Percentiles rank a stretch among this genome's conserved stretches.
Conservation (phyloP, 2,329 filamentous ascomycete genomes). For the Paecilomyces fulvus region DNA sequence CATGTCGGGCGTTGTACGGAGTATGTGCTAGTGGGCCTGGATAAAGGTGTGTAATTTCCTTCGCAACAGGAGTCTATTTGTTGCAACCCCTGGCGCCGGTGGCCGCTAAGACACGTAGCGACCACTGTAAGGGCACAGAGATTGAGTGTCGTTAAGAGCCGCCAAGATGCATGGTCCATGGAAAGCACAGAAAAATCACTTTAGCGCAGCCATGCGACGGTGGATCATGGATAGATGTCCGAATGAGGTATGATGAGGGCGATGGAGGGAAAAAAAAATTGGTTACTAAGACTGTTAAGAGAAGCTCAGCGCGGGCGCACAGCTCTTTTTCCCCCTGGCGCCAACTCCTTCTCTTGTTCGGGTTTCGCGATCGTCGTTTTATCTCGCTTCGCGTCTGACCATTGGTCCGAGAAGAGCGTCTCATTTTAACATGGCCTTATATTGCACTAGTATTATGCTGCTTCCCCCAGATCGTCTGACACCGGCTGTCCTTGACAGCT, state of each 20-base stretch:
- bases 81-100: neutral
- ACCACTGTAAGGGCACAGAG: neutral
- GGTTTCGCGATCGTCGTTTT: neutral
- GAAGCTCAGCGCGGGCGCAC: neutral
- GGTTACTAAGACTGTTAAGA: neutral
- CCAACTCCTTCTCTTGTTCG: neutral
- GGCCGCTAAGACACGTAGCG: slow-evolving; percentile 1
- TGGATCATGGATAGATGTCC: neutral
- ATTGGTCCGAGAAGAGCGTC: neutral
- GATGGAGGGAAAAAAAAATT: neutral
- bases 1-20: neutral
- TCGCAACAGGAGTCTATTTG: neutral
- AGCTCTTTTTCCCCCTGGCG: neutral
- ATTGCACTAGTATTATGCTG: neutral
- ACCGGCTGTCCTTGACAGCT: neutral
- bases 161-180: neutral
- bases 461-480: neutral
- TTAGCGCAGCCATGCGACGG: neutral
- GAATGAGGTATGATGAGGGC: neutral
- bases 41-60: neutral
- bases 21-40: neutral
- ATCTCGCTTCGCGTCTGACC: neutral
- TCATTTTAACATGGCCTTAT: neutral
- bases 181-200: neutral
- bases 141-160: neutral